Evolutionary conservation across 2,329 filamentous ascomycete species (phyloP).

Genomic region (Cercospora sesami): DNA sequence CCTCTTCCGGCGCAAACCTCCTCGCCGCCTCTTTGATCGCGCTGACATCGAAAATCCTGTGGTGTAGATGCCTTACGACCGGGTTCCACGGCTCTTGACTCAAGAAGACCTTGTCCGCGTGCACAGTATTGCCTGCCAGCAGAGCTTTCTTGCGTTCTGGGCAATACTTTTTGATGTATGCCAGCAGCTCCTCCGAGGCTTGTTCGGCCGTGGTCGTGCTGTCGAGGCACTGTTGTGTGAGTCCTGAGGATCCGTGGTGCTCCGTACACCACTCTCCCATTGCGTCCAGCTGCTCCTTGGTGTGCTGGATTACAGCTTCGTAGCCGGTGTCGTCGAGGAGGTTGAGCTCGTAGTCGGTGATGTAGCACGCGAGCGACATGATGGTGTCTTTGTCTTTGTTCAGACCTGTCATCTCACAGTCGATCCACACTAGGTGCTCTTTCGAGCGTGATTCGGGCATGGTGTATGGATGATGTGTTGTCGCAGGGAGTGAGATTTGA

Average conservation of each 20-base stretch:
- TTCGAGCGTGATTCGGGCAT: constrained; percentile 53
- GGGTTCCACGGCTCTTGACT: constrained; percentile 69
- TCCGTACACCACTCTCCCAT: constrained; percentile 90
- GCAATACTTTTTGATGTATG: constrained; percentile 73
- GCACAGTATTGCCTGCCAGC: constrained; percentile 89
- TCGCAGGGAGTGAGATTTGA: neutral
- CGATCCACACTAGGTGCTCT: constrained; percentile 81
- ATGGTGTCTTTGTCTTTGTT: constrained; percentile 46
- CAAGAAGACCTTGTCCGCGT: constrained; percentile 84
- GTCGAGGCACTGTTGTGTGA: constrained; percentile 72
- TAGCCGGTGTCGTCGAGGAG: constrained; percentile 75
- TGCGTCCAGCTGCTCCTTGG: constrained; percentile 65
- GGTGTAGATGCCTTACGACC: constrained; percentile 76
- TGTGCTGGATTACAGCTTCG: constrained; percentile 75
- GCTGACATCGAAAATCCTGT: constrained; percentile 90
- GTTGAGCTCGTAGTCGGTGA: constrained; percentile 78
- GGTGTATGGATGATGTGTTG: constrained; percentile 3
- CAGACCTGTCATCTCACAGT: constrained; percentile 91
- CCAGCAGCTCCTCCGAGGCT: constrained; percentile 71
- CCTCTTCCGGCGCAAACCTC: constrained; percentile 70
- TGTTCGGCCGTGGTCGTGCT: constrained; percentile 70
- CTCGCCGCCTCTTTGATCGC: constrained; percentile 85
- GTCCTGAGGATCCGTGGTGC: constrained; percentile 77
- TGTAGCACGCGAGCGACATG: constrained; percentile 37
- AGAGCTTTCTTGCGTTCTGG: constrained; percentile 67